Percentiles rank a stretch among this genome's conserved stretches.
phyloP scores from a whole-genome alignment of 192 early-diverging fungal genomes.

The Mortierella claussenii region DNA sequence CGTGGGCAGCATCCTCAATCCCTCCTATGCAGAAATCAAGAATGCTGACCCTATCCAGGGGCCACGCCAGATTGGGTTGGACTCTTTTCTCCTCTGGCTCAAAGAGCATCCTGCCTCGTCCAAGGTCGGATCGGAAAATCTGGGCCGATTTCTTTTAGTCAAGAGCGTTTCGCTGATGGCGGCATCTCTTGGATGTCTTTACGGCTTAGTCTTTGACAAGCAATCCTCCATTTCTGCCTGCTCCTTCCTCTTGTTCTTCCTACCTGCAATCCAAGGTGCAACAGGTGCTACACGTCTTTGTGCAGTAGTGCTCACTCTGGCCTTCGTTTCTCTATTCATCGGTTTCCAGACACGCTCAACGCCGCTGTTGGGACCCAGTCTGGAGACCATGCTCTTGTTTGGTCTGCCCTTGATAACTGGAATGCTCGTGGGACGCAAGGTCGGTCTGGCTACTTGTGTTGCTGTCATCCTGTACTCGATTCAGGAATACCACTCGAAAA shows the following conservation, averaged over 20 bases:
- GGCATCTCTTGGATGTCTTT: slow-evolving; percentile 41
- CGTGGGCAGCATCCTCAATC: not conserved
- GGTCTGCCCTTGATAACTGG: slow-evolving; percentile 29
- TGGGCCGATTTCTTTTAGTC: slow-evolving; percentile 31
- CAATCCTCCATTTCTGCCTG: slow-evolving; percentile 19
- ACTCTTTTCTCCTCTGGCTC: slow-evolving; percentile 35
- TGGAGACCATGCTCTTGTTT: slow-evolving; percentile 35
- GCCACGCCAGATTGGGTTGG: slow-evolving; percentile 22
- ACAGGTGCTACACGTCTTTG: slow-evolving; percentile 42
- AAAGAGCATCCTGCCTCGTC: slow-evolving; percentile 35
- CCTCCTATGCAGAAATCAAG: slow-evolving; percentile 4
- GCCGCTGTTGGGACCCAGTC: slow-evolving; percentile 40
- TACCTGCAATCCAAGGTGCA: slow-evolving; percentile 44
- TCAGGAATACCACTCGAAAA: slow-evolving; percentile 36
- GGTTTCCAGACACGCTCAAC: slow-evolving; percentile 29
- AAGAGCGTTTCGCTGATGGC: slow-evolving; percentile 38
- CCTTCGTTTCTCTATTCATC: slow-evolving; percentile 15
- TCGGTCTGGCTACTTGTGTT: slow-evolving; percentile 26
- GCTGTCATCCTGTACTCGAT: slow-evolving; percentile 37
- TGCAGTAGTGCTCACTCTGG: slow-evolving; percentile 20
- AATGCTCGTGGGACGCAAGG: slow-evolving; percentile 44
- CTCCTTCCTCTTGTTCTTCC: slow-evolving; percentile 36
- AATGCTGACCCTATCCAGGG: slow-evolving; percentile 11
- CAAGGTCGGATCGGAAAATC: slow-evolving; percentile 38
- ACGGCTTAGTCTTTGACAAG: slow-evolving; percentile 43